Evolutionary conservation across 140 eudicot species (phyloP), one percentile per base, ranked within the genome.

Genomic region (Cichorium intybus): DNA sequence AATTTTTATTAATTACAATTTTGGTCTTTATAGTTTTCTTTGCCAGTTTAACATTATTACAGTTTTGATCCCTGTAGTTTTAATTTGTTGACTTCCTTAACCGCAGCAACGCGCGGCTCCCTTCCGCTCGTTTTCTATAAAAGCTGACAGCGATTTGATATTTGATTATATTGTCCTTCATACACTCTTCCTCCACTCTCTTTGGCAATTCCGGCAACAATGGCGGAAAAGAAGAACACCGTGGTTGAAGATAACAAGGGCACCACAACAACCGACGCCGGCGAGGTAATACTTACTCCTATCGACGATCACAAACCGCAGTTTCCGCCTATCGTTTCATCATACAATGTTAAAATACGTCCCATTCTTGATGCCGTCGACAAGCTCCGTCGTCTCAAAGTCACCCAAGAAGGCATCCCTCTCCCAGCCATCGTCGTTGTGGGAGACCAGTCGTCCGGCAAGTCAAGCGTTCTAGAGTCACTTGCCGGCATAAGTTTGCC

Each of bases 401-500:
- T 80, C 24, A 75, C 68, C 64, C 65, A 80, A 71, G 79, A 80
- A 68, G 85, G 85, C 55, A 75, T 75, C 7, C 81, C 73, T 4
- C 85, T 80, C 4, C 85, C 85, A 1, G 71, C 75, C 60, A 80
- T 80, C 10, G 82, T 80, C 2, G 85, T 80, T 9, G 73, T 80
- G 4, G 82, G 85, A 6, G 85, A 80, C 34, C 81, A 80, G 69
- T 80, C 81, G 7, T 71, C 81, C 22, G 82, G 79, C 0, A 80
- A 80, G 70, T 76, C 81, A 2, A 75, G 85, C 12, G 76, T 75
- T 0, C 23, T 80, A 4, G 82, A 80, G 58, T 80, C 85, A 1
- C 81, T 80, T 0, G 82, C 81, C n/a, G 85, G 82, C 2, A 80
- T 80, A 14, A 76, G 82, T 60, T 26, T 80, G 59, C 79, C 81